Evolutionary conservation across 495 filamentous ascomycete species (phyloP), one percentile per base, ranked within the genome.

Genomic region (Oidiodendron maius): DNA sequence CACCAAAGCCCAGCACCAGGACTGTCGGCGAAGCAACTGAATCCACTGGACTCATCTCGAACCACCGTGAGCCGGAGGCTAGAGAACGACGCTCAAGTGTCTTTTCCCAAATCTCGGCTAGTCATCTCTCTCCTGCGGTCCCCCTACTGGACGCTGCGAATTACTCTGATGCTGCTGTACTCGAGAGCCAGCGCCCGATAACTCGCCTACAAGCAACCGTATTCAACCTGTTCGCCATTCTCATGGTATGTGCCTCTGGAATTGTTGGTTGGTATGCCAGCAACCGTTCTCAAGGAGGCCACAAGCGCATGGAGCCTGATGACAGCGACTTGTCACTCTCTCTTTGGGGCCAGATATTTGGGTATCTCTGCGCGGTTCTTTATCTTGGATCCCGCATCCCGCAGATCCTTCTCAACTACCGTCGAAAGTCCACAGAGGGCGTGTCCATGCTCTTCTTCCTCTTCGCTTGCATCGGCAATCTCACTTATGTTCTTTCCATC

Each of bases 371-470:
- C 65, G 93, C 93, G 1, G 69, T 76, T 2, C 72, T 97, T 13
- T 98, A 98, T 59, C 84, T 97, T 12, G 89, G 87, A 17, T 89
- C 83, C 0, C 81, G 93, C 4, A 60, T 96, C 9, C 93, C 93
- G 0, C 93, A 98, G 64, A 71, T 98, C 6, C 68, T 96, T 3
- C 78, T 96, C 24, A 98, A 98, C 61, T 91, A 84, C 65, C 76
- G 83, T 1, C 82, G 93, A 32, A 95, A 93, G 64, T 86, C 80
- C 23, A 96, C 90, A 1, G 91, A 96, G 24, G 93, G 91, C 2
- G 81, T 98, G 4, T 89, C 85, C 16, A 73, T 95, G 56, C 71
- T 98, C 0, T 98, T 98, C 70, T 98, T 98, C 69, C 69, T 97
- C 15, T 98, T 98, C 61, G 93, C 91, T 6, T 96, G 90, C 62